Percentiles rank a stretch among this genome's conserved stretches.
phyloP scores from a whole-genome alignment of 1,139 yeast species.

The Geotrichum phurueaensis region DNA sequence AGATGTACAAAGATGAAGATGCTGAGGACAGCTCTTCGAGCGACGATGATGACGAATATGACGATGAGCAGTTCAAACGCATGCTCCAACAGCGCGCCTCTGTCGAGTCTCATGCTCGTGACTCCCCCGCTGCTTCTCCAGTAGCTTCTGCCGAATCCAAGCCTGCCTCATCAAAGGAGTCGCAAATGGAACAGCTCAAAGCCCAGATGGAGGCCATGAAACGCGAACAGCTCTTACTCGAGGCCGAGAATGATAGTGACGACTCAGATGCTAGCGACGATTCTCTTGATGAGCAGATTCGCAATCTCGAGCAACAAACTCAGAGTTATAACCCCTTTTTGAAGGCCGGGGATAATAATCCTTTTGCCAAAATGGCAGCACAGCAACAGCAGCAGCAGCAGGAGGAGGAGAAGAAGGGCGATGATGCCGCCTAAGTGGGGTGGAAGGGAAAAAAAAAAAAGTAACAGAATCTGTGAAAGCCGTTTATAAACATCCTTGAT shows the following conservation, averaged over 20 bases:
- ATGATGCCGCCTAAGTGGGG: neutral
- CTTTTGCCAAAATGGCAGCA: constrained; percentile 1
- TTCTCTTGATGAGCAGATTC: constrained; percentile 9
- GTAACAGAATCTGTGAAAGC: no score
- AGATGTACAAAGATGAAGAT: neutral
- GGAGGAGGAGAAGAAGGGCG: neutral
- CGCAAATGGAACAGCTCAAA: constrained; percentile 48
- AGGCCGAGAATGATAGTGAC: constrained; percentile 25
- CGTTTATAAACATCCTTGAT: no score
- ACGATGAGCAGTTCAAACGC: constrained; percentile 45
- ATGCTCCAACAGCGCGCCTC: constrained; percentile 44
- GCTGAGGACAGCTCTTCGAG: constrained; percentile 33
- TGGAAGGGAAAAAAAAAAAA: no score
- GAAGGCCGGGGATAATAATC: constrained; percentile 17
- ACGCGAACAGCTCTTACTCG: constrained; percentile 35
- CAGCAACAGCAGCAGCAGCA: neutral
- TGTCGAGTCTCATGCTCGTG: constrained; percentile 25
- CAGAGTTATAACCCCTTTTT: constrained; percentile 38
- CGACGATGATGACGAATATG: constrained; percentile 33
- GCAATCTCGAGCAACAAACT: constrained; percentile 1
- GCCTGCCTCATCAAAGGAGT: constrained; percentile 1
- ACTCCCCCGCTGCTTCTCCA: constrained; percentile 14
- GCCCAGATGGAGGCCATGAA: constrained; percentile 58
- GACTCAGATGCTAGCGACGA: constrained; percentile 27
- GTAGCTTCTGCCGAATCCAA: constrained; percentile 17